phyloP scores from a whole-genome alignment of 495 filamentous ascomycete species.

The Neurospora terricola region DNA sequence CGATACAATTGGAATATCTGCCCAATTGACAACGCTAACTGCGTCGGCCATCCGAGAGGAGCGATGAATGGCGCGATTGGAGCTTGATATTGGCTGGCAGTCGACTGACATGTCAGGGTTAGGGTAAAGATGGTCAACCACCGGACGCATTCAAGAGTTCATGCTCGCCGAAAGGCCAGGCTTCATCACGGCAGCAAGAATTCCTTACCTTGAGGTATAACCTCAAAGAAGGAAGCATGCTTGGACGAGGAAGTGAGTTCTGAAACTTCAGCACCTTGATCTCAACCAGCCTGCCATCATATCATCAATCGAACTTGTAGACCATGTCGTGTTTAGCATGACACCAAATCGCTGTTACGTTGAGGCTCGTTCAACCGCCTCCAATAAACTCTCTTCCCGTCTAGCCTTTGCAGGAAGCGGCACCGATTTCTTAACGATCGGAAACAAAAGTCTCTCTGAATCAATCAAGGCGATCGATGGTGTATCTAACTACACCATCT shows the following conservation, averaged over 20 bases:
- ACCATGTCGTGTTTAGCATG: neutral
- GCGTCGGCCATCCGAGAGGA: neutral
- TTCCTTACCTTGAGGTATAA: neutral
- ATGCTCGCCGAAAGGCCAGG: neutral
- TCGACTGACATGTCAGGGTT: neutral
- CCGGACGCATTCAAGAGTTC: neutral
- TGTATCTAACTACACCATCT: neutral
- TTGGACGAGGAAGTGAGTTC: neutral
- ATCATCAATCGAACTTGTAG: neutral
- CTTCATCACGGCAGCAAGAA: neutral
- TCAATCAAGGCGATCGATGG: neutral
- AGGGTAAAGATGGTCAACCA: neutral
- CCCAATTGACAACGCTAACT: neutral
- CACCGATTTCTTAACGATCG: neutral
- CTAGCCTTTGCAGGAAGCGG: neutral
- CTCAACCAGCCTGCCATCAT: neutral
- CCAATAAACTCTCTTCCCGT: neutral
- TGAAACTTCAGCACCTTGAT: neutral
- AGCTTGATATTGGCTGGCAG: neutral
- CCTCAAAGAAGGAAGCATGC: neutral
- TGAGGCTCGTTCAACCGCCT: conserved; percentile 1
- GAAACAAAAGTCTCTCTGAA: conserved; percentile 1
- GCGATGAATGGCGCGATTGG: neutral
- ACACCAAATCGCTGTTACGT: conserved; percentile 1
- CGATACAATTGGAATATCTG: neutral